Base-by-base conservation (phyloP, 2,329 filamentous ascomycete genomes). In the Chalaropsis ovoidea region DNA sequence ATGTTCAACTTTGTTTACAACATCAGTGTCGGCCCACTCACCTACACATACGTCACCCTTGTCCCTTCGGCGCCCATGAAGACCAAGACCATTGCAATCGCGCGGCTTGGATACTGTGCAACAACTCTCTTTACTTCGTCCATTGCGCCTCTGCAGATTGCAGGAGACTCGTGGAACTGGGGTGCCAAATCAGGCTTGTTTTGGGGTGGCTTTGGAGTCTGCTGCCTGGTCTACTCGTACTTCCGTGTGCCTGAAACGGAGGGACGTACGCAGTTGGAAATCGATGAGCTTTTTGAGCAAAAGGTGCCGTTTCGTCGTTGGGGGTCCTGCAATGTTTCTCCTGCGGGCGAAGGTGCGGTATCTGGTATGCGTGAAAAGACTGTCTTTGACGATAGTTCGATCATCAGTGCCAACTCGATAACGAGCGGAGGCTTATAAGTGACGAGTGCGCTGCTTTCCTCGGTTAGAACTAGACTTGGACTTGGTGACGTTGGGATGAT, bases 181-280 rank as follows among this genome's bases (percentile, higher is more conserved):
- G 74, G 68, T 70, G 78, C 75, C 70, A 74, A 69, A 72, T 76
- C 67, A 70, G 79, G 70, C 6, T 74, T 75, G 64, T 71, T 75
- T 67, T 75, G 73, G 74, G 69, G 69, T 1, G 70, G 69, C 3
- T 73, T 76, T 62, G 75, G 76, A 68, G 70, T 79, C 17, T 42
- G 75, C 1, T 76, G 76, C n/a, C 70, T 77, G 0, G 67, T 75
- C 1, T 82, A 79, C 72, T 75, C 77, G 2, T 78, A 72, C 68
- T 77, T 78, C 68, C 76, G 75, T 58, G 70, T 79, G 15, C 78
- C 78, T 5, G 74, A 75, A 67, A 70, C 71, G 0, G 73, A 71
- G 67, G 73, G 69, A 5, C 68, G 71, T 15, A 73, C 70, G 0
- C 71, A 70, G 63, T 69, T 69, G 3, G 72, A 75, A 68, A 60